Evolutionary conservation across 2,329 filamentous ascomycete genomes (phyloP).

Genomic region (Sporothrix mexicana): DNA sequence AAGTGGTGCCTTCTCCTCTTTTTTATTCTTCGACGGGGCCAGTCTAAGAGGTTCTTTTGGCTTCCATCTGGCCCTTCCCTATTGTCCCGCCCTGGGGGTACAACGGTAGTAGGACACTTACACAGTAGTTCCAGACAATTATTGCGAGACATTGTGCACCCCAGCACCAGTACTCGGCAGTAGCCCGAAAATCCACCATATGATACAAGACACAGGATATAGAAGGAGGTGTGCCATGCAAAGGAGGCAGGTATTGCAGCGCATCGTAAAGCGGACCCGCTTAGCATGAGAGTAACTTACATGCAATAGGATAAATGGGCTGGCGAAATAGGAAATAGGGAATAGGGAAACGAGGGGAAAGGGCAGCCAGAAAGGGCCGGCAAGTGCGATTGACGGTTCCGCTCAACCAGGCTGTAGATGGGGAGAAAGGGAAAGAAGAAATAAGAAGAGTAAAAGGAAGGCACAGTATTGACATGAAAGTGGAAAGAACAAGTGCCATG

Average conservation of each 20-base stretch:
- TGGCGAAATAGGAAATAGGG: neutral
- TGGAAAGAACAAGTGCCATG: neutral
- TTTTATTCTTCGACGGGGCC: slow-evolving; percentile 17
- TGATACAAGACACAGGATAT: neutral
- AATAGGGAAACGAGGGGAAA: neutral
- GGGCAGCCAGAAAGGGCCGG: neutral
- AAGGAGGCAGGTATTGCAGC: neutral
- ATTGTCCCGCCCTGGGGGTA: neutral
- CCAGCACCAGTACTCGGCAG: slow-evolving; percentile 4
- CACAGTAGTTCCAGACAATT: too few species aligned
- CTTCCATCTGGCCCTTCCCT: slow-evolving; percentile 27
- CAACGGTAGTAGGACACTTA: neutral
- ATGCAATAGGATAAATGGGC: neutral
- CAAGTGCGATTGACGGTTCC: neutral
- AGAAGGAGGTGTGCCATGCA: neutral
- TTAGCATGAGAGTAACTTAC: neutral
- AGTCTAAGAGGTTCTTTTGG: slow-evolving; percentile 21
- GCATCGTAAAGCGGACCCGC: slow-evolving; percentile 1
- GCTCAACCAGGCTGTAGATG: neutral
- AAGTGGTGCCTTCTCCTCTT: slow-evolving; percentile 5
- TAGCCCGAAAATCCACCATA: neutral
- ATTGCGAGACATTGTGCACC: neutral
- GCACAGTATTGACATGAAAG: neutral
- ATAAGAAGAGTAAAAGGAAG: neutral
- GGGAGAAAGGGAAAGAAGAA: slow-evolving; percentile 1